A percentile compares a stretch with the other conserved stretches of the same genome.
These are phyloP conservation scores for Taxawa tesnikishii DNA, from an alignment of 2,329 filamentous ascomycete species.

Conservation along the genomic window DNA sequence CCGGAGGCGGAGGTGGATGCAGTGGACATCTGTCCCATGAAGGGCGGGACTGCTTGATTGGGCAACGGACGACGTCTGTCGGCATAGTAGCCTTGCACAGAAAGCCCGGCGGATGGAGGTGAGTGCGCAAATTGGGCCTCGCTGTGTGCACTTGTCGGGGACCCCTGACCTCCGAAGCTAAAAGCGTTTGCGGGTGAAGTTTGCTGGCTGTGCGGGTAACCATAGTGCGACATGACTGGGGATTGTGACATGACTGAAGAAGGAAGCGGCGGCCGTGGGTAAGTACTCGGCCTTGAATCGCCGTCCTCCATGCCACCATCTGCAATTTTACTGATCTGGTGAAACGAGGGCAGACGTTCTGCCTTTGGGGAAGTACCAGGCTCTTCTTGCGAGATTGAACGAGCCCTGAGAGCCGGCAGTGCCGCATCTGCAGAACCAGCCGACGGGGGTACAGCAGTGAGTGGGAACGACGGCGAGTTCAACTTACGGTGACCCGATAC, in stretches of 20 bases:
- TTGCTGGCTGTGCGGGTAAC: slow-evolving; percentile 14
- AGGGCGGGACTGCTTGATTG: slow-evolving; percentile 4
- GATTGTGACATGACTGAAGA: slow-evolving; percentile 16
- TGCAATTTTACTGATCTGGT: slow-evolving; percentile 18
- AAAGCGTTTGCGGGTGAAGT: slow-evolving; percentile 13
- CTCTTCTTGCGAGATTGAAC: slow-evolving; percentile 9
- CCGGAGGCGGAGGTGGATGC: slow-evolving; percentile 14
- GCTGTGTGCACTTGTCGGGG: slow-evolving; percentile 6
- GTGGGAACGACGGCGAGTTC: too few relatives aligned
- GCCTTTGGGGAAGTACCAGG: slow-evolving; percentile 10
- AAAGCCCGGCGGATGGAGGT: slow-evolving; percentile 7
- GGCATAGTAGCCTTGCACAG: slow-evolving; percentile 2
- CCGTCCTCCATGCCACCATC: slow-evolving; percentile 15
- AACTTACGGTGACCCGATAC: background rate
- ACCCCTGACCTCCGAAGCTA: slow-evolving; percentile 6
- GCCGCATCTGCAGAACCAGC: slow-evolving; percentile 8
- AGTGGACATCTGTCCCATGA: slow-evolving; percentile 4
- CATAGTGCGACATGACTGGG: slow-evolving; percentile 13
- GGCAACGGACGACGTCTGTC: slow-evolving; percentile 4
- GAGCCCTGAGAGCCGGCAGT: slow-evolving; percentile 14
- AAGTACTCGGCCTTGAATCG: slow-evolving; percentile 8
- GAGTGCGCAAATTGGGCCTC: slow-evolving; percentile 6
- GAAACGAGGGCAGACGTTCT: slow-evolving; percentile 19
- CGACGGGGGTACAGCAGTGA: background rate
- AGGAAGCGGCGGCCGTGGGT: slow-evolving; percentile 6